These are phyloP conservation scores for Oryza glumipatula DNA, from an alignment of 176 grass and related monocot genomes.

Conservation along the genomic window DNA sequence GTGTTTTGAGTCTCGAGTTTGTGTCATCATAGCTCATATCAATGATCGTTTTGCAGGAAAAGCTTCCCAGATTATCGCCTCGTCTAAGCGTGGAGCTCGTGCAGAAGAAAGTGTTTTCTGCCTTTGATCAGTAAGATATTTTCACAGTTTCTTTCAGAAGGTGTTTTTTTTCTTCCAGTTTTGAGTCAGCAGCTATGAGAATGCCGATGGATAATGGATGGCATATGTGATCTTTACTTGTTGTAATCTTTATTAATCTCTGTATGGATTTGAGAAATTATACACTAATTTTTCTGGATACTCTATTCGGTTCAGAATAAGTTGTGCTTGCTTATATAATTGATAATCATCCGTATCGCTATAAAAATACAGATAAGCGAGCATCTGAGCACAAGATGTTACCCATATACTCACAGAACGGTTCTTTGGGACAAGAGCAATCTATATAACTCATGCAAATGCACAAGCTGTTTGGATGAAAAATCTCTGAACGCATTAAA, in stretches of 20 bases:
- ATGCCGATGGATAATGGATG: constrained; percentile 5
- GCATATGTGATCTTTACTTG: constrained; percentile 10
- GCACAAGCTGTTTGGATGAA: constrained; percentile 2
- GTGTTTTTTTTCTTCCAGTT: constrained; percentile 21
- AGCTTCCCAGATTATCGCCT: constrained; percentile 88
- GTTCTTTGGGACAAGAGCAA: background rate
- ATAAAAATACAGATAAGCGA: constrained; percentile 15
- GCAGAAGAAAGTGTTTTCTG: constrained; percentile 77
- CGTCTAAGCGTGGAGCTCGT: constrained; percentile 85
- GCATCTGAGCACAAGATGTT: background rate
- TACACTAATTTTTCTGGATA: background rate
- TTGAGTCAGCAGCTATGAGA: constrained; percentile 22
- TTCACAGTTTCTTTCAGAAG: background rate
- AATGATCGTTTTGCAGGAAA: constrained; percentile 53
- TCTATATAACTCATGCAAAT: background rate
- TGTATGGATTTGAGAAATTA: background rate
- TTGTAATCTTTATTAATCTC: background rate
- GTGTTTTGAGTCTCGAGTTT: background rate
- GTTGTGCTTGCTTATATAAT: background rate
- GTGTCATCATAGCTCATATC: background rate
- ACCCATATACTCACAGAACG: background rate
- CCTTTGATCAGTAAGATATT: constrained; percentile 64
- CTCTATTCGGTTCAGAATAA: background rate
- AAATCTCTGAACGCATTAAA: background rate
- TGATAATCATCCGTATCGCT: background rate